phyloP scores from a whole-genome alignment of 129 eudicot species.

The Dittrichia graveolens region DNA sequence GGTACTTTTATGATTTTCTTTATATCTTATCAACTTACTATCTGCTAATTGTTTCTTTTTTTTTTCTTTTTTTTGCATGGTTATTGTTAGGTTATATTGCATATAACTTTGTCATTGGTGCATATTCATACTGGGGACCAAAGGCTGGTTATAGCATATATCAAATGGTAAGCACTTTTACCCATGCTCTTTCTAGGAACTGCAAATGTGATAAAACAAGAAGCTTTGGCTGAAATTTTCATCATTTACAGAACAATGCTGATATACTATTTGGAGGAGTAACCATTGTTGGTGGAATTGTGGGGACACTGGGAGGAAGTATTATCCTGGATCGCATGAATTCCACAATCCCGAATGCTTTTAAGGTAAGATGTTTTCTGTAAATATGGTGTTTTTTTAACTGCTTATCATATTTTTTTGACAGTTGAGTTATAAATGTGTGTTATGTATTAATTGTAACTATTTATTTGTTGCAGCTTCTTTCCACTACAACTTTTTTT shows the following conservation, averaged over 20 bases:
- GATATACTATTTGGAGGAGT: slow-evolving; percentile 89
- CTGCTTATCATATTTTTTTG: background rate
- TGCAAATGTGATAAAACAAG: background rate
- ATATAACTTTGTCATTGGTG: slow-evolving; percentile 89
- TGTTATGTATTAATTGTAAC: slow-evolving; percentile 13
- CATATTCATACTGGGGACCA: slow-evolving; percentile 99
- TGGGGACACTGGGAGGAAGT: slow-evolving; percentile 87
- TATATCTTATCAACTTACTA: background rate
- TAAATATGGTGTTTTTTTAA: background rate
- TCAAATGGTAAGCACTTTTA: slow-evolving; percentile 62
- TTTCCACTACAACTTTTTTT: slow-evolving; percentile 64
- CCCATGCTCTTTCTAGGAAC: background rate
- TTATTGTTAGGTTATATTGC: slow-evolving; percentile 74
- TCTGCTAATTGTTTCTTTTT: background rate
- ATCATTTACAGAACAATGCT: slow-evolving; percentile 61
- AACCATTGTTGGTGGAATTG: slow-evolving; percentile 79
- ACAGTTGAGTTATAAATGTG: background rate
- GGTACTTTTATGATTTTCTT: slow-evolving; percentile 43
- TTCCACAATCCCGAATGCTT: slow-evolving; percentile 86
- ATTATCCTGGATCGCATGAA: slow-evolving; percentile 63
- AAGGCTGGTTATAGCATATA: slow-evolving; percentile 92
- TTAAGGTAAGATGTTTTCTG: slow-evolving; percentile 56
- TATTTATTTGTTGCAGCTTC: slow-evolving; percentile 60
- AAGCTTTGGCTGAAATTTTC: slow-evolving; percentile 14
- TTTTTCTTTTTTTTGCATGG: background rate